Base-by-base conservation (phyloP, 495 filamentous ascomycete genomes). In the Cenococcum geophilum region DNA sequence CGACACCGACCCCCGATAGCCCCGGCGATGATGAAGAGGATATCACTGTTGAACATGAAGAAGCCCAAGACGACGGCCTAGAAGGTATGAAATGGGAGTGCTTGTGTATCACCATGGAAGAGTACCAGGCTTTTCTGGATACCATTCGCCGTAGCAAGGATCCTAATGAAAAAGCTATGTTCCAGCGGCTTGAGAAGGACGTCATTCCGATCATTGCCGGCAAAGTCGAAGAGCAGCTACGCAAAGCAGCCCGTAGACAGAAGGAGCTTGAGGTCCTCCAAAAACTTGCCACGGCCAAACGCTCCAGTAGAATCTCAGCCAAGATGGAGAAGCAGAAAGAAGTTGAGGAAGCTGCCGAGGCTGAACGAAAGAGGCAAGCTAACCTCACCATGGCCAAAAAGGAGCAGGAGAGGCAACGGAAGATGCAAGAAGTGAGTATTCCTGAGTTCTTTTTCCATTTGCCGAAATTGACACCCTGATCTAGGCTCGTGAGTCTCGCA, bases 1-100 rank as follows among this genome's bases (percentile, higher is more conserved):
- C 84, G 12, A 58, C 53, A 0, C 74, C 73, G n/a, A 79, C 76
- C 10, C 74, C 74, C 42, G 80, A 80, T 57, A 77, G 79, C 36
- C 75, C 72, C 3, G 79, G 74, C n/a, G 82, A 86, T 27, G 77
- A 78, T 9, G 83, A 84, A 16, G 78, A 81, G 37, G 77, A 65
- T 49, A 69, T 68, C 20, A 77, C 61, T 1, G 76, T 63, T 3
- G 73, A 74, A 1, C 70, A 72, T 5, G 76, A 79, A 32, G 72
- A 79, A 5, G 16, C 57, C 2, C 79, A 78, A 55, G 81, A 86
- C 53, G 80, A 85, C 65, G 82, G 81, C 6, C 76, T 91, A 47
- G 85, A 84, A 20, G 82, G 81, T 22, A 85, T 85, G 74, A 91
- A 84, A 70, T 97, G 93, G 93, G 90, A 95, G 68, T 96, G 92